Percentiles rank a stretch among this genome's conserved stretches.
Evolutionary conservation across 805 yeast species (phyloP).

Genomic region (Wickerhamiella vanderwaltii): DNA sequence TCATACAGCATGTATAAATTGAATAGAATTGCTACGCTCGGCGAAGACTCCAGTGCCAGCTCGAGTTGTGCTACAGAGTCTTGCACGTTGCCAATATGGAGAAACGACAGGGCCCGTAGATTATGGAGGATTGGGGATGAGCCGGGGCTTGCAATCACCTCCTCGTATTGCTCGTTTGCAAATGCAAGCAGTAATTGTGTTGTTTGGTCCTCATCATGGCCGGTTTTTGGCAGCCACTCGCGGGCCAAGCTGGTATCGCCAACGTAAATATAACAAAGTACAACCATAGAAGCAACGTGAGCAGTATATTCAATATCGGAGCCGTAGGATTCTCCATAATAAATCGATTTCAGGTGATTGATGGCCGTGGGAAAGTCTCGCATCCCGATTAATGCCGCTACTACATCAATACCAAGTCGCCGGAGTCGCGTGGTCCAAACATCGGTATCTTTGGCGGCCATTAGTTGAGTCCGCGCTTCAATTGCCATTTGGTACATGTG

Average conservation of each 20-base stretch:
- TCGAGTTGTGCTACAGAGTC: slow-evolving; percentile 20
- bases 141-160: slow-evolving; percentile 5
- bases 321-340: slow-evolving; percentile 11
- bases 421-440: slow-evolving; percentile 21
- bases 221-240: slow-evolving; percentile 21
- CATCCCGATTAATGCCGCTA: slow-evolving; percentile 26
- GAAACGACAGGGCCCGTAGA: slow-evolving; percentile 17
- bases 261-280: slow-evolving; percentile 19
- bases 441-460: slow-evolving; percentile 8
- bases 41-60: slow-evolving; percentile 9
- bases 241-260: slow-evolving; percentile 26
- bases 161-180: slow-evolving; percentile 23
- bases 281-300: slow-evolving; percentile 16
- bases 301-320: slow-evolving; percentile 8
- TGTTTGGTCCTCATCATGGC: neutral
- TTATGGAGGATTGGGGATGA: neutral
- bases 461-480: slow-evolving; percentile 24
- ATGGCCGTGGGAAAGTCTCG: slow-evolving; percentile 26
- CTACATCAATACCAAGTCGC: slow-evolving; percentile 25
- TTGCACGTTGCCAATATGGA: slow-evolving; percentile 22
- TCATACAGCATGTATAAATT: slow-evolving; percentile 25
- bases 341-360: slow-evolving; percentile 21
- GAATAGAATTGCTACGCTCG: slow-evolving; percentile 14
- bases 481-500: slow-evolving; percentile 26
- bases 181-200: slow-evolving; percentile 16